Evolutionary conservation across 176 grass and related monocot species (phyloP).

Genomic region (Triticum urartu): DNA sequence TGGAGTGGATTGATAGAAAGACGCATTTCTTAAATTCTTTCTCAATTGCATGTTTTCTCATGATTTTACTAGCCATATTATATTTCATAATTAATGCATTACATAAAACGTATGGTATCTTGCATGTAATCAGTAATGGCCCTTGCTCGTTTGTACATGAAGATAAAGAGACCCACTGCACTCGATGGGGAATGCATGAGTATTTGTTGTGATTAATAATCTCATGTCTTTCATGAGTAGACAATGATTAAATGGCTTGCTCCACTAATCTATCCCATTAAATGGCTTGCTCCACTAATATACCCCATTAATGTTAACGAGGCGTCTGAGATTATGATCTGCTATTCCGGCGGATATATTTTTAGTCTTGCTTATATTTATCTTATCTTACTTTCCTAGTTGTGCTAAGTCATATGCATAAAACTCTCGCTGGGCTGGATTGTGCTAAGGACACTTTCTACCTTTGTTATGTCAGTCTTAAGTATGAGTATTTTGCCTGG

Average conservation of each 20-base stretch:
- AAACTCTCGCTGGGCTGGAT: background rate
- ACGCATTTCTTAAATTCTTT: background rate
- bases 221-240: background rate
- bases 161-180: background rate
- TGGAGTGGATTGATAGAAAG: background rate
- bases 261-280: background rate
- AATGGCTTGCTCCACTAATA: background rate
- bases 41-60: conserved; percentile 5
- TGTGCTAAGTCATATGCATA: background rate
- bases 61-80: background rate
- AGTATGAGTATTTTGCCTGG: background rate
- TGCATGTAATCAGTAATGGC: conserved; percentile 16
- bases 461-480: background rate
- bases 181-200: background rate
- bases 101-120: background rate
- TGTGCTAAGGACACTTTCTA: background rate
- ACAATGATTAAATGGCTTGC: background rate
- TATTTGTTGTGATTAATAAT: background rate
- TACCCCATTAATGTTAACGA: background rate
- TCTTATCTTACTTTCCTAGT: too few relatives aligned
- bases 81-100: background rate
- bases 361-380: too few relatives aligned
- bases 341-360: background rate
- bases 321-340: background rate
- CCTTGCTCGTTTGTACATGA: background rate